Conservation (phyloP, 805 yeast species). For the Suhomyces canberraensis region DNA sequence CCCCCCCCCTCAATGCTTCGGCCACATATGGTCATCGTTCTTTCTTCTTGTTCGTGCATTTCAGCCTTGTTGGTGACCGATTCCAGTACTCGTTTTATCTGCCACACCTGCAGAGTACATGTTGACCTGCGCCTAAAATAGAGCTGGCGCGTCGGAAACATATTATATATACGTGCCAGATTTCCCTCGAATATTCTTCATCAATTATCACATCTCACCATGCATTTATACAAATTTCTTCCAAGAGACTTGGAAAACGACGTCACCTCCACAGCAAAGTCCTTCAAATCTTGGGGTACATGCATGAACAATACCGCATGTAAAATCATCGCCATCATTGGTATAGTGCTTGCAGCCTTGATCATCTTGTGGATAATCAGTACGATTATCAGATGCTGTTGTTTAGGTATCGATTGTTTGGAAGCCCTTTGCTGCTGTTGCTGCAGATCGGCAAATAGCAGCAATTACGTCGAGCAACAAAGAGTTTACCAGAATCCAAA, state of each 20-base stretch:
- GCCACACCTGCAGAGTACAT: too few species aligned
- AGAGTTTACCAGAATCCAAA: constrained; percentile 28
- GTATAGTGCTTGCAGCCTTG: constrained; percentile 57
- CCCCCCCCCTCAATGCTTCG: too few species aligned
- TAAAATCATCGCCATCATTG: constrained; percentile 73
- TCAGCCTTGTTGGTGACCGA: too few species aligned
- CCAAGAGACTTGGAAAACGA: constrained; percentile 11
- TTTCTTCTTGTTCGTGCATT: too few species aligned
- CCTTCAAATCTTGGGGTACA: constrained; percentile 68
- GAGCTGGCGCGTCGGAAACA: background rate
- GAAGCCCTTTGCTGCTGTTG: constrained; percentile 50
- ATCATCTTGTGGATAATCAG: constrained; percentile 55
- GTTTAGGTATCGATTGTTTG: constrained; percentile 47
- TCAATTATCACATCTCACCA: constrained; percentile 2
- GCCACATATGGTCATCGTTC: too few species aligned
- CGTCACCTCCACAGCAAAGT: constrained; percentile 39
- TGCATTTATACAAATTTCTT: constrained; percentile 9
- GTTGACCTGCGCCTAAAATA: too few species aligned
- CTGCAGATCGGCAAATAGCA: constrained; percentile 27
- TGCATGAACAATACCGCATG: constrained; percentile 78
- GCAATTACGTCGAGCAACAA: constrained; percentile 13
- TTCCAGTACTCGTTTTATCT: too few species aligned
- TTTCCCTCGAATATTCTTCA: too few species aligned
- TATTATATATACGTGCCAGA: too few species aligned
- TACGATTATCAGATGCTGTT: constrained; percentile 52